Conservation (phyloP, 2,329 filamentous ascomycete species). For the Didymella lethalis region DNA sequence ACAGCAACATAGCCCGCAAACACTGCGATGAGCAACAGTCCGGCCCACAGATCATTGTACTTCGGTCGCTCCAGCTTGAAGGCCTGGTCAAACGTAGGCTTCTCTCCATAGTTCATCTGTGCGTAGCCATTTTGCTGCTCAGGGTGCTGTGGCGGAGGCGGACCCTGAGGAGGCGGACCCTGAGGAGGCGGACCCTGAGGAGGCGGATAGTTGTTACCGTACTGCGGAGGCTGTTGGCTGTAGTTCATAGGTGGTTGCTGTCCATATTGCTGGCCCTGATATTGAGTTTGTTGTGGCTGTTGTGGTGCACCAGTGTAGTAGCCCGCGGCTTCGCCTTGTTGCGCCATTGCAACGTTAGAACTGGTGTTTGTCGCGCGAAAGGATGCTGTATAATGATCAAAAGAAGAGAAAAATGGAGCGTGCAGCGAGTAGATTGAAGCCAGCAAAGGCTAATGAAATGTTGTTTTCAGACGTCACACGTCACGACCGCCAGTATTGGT, state of each 20-base stretch:
- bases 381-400: not conserved
- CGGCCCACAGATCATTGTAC: conserved; percentile 91
- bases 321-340: conserved; percentile 47
- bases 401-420: not conserved
- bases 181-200: conserved; percentile 39
- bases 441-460: conserved; percentile 19
- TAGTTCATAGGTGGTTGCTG: conserved; percentile 34
- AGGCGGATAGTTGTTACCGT: conserved; percentile 43
- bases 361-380: conserved; percentile 1
- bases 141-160: conserved; percentile 32
- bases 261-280: conserved; percentile 35
- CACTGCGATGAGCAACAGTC: conserved; percentile 75
- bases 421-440: conserved; percentile 10
- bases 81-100: conserved; percentile 73
- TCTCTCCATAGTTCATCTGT: conserved; percentile 49
- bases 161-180: conserved; percentile 37
- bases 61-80: conserved; percentile 87
- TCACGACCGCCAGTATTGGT: conserved; percentile 21
- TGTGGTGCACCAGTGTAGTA: conserved; percentile 48
- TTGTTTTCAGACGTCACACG: conserved; percentile 25
- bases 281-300: conserved; percentile 37
- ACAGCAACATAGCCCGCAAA: conserved; percentile 78
- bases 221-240: conserved; percentile 43
- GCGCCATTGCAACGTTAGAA: conserved; percentile 36
- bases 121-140: conserved; percentile 34